These are phyloP conservation scores for Talaromyces rugulosus DNA, from an alignment of 2,329 filamentous ascomycete species.

Conservation along the genomic window DNA sequence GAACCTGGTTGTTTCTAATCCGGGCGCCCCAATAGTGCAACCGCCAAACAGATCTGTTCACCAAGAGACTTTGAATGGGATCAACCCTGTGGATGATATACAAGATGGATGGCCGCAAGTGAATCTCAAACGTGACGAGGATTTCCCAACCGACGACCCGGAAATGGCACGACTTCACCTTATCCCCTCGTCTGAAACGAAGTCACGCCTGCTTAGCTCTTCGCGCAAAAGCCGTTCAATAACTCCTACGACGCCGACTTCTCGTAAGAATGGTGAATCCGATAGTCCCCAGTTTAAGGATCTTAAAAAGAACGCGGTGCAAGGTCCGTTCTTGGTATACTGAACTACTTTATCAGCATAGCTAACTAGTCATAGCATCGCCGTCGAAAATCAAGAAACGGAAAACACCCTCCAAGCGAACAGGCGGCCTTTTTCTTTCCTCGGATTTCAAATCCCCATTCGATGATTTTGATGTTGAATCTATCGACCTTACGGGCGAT, in stretches of 20 bases:
- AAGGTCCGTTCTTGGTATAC: conserved; percentile 21
- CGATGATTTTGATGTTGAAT: conserved; percentile 32
- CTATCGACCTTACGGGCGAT: conserved; percentile 43
- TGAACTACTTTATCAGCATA: not conserved
- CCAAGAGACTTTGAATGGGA: not conserved
- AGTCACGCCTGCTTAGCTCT: conserved; percentile 37
- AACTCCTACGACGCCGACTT: conserved; percentile 20
- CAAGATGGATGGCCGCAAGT: conserved; percentile 14
- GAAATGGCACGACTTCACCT: conserved; percentile 44
- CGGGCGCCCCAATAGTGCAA: not conserved
- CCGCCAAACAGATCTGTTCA: conserved; percentile 17
- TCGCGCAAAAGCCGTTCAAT: conserved; percentile 18
- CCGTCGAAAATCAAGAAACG: conserved; percentile 5
- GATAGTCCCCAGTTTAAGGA: conserved; percentile 7
- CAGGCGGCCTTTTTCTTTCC: not conserved
- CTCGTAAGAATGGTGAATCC: conserved; percentile 12
- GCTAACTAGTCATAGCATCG: not conserved
- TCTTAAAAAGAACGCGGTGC: conserved; percentile 10
- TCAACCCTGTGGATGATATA: not conserved
- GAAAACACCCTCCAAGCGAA: conserved; percentile 6
- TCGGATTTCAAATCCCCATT: conserved; percentile 17
- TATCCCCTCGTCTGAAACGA: conserved; percentile 35
- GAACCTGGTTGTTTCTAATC: not conserved
- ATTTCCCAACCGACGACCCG: conserved; percentile 20
- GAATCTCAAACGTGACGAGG: conserved; percentile 20